Conservation (phyloP, 176 grass and related monocot species). For the Avena insularis region DNA sequence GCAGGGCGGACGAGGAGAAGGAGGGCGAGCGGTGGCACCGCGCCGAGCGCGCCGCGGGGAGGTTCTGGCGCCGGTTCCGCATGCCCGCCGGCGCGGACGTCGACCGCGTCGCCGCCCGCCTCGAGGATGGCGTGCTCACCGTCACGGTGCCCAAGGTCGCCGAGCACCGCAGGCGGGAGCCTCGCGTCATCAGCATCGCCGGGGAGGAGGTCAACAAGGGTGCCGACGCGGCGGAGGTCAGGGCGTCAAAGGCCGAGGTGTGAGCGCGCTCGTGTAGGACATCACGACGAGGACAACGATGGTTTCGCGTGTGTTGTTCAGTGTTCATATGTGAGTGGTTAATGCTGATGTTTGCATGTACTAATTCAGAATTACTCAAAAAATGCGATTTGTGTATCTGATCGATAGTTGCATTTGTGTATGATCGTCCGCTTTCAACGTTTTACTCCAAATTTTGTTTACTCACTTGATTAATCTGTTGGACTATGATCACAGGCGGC, state of each 20-base stretch:
- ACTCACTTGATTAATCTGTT: too few species aligned
- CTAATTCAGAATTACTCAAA: not conserved
- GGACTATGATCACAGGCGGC: too few species aligned
- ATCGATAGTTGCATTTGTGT: too few species aligned
- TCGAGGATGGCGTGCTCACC: constrained; percentile 49
- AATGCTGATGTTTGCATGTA: not conserved
- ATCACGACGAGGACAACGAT: not conserved
- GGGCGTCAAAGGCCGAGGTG: constrained; percentile 41
- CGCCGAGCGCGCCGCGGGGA: constrained; percentile 49
- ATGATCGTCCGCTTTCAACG: too few species aligned
- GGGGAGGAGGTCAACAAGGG: not conserved
- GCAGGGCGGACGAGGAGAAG: constrained; percentile 37
- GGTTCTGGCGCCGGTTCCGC: constrained; percentile 58
- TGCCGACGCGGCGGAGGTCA: constrained; percentile 39
- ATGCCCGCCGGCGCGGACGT: constrained; percentile 47
- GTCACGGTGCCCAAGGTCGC: constrained; percentile 51
- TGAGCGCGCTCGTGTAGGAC: not conserved
- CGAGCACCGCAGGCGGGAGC: constrained; percentile 27
- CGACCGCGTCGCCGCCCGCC: not conserved
- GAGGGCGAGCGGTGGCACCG: constrained; percentile 61
- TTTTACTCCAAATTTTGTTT: too few species aligned
- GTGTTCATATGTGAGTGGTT: too few species aligned
- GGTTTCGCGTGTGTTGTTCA: too few species aligned
- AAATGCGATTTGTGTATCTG: not conserved
- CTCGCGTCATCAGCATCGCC: constrained; percentile 51